These are phyloP conservation scores for Apostasia shenzhenica DNA, from an alignment of 106 monocot species.

Conservation along the genomic window DNA sequence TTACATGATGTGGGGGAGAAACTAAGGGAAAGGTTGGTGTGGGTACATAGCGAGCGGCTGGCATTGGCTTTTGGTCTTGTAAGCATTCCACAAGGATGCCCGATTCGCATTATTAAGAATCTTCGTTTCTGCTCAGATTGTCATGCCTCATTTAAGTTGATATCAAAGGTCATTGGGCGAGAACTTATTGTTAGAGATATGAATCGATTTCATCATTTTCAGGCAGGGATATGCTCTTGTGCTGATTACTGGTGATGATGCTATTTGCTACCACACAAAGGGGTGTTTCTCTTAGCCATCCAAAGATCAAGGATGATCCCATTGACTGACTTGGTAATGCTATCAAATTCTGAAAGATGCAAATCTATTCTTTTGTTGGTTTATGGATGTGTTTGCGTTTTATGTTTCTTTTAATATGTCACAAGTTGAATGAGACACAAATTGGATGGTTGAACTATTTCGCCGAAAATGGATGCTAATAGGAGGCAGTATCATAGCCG, in stretches of 20 bases:
- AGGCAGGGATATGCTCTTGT: constrained; percentile 57
- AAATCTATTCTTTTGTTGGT: too few species aligned
- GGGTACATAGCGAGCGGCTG: constrained; percentile 81
- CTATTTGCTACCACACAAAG: background rate
- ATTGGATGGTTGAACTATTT: too few species aligned
- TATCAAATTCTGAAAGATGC: background rate
- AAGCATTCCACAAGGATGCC: constrained; percentile 23
- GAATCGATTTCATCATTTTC: constrained; percentile 79
- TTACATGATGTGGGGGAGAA: constrained; percentile 56
- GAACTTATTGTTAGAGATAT: constrained; percentile 77
- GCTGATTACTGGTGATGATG: constrained; percentile 79
- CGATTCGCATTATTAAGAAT: constrained; percentile 80
- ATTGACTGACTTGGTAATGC: too few species aligned
- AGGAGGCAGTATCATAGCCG: too few species aligned
- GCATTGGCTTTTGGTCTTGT: constrained; percentile 70
- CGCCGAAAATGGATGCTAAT: too few species aligned
- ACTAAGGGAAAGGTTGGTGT: constrained; percentile 38
- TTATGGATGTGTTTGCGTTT: too few species aligned
- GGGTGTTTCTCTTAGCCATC: too few species aligned
- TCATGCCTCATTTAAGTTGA: constrained; percentile 58
- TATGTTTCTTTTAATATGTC: too few species aligned
- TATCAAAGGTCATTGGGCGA: constrained; percentile 49
- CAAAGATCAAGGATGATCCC: too few species aligned
- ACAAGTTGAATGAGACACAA: too few species aligned
- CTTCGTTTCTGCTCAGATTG: constrained; percentile 75